phyloP scores from a whole-genome alignment of 352 stramenopile genomes.

The Phytopythium sindhum region DNA sequence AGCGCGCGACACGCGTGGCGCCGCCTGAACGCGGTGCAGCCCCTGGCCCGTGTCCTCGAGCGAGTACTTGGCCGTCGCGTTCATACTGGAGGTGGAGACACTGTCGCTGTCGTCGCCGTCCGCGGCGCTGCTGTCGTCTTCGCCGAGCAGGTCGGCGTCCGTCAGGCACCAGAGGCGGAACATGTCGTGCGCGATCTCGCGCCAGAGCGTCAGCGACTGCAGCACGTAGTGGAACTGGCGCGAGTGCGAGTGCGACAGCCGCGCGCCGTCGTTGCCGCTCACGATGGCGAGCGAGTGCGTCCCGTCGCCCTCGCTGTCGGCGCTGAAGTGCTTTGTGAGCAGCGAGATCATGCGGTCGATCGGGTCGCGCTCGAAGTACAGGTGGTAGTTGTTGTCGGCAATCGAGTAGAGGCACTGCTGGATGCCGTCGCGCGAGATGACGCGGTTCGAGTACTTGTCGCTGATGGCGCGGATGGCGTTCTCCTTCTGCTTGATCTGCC shows the following conservation, averaged over 20 bases:
- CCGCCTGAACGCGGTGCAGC: slow-evolving; percentile 92
- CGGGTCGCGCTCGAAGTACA: slow-evolving; percentile 96
- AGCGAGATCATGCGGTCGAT: slow-evolving; percentile 95
- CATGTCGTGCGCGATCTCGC: slow-evolving; percentile 96
- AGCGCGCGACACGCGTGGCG: slow-evolving; percentile 90
- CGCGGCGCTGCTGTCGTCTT: slow-evolving; percentile 12
- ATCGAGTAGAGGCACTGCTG: slow-evolving; percentile 96
- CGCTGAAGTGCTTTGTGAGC: slow-evolving; percentile 85
- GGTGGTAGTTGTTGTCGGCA: slow-evolving; percentile 96
- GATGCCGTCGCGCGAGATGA: slow-evolving; percentile 79
- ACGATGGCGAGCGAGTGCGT: slow-evolving; percentile 91
- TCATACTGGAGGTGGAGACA: background rate
- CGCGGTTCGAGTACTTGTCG: slow-evolving; percentile 51
- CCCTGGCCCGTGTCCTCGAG: slow-evolving; percentile 95
- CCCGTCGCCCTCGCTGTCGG: slow-evolving; percentile 57
- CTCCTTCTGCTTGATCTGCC: slow-evolving; percentile 93
- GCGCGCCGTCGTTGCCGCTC: slow-evolving; percentile 89
- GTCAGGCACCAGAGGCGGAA: slow-evolving; percentile 95
- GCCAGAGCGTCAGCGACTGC: slow-evolving; percentile 95
- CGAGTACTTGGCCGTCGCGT: slow-evolving; percentile 60
- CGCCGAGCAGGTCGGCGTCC: slow-evolving; percentile 91
- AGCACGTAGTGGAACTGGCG: slow-evolving; percentile 96
- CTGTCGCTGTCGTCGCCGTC: slow-evolving; percentile 12
- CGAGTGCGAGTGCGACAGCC: slow-evolving; percentile 93
- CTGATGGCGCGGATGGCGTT: slow-evolving; percentile 86